Evolutionary conservation across 108 stramenopile genomes (phyloP).

Genomic region (Cyclotella distinguenda): DNA sequence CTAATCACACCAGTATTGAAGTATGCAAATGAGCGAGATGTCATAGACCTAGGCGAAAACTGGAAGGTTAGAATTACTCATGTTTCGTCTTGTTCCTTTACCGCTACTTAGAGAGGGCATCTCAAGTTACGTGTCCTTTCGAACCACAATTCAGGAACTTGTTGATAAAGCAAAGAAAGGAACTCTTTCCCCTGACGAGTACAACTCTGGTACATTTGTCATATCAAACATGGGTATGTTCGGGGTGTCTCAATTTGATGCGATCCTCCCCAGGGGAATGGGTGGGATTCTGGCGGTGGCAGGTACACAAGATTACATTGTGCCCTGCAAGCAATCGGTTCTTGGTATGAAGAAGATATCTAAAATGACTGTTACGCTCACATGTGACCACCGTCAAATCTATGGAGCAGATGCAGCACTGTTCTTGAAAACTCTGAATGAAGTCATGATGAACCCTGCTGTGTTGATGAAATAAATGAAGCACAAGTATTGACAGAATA

Average conservation of each 20-base stretch:
- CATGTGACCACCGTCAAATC: slow-evolving; percentile 97
- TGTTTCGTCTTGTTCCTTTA: neutral
- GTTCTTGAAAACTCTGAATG: slow-evolving; percentile 92
- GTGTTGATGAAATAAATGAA: slow-evolving; percentile 21
- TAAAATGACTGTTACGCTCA: slow-evolving; percentile 96
- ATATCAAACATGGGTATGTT: slow-evolving; percentile 99
- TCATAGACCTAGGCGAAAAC: slow-evolving; percentile 86
- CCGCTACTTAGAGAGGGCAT: neutral
- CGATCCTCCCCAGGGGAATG: slow-evolving; percentile 89
- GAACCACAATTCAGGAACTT: slow-evolving; percentile 53
- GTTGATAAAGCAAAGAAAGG: slow-evolving; percentile 83
- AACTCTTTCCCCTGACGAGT: slow-evolving; percentile 89
- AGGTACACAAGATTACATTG: slow-evolving; percentile 81
- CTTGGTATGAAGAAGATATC: slow-evolving; percentile 91
- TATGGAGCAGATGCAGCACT: slow-evolving; percentile 96
- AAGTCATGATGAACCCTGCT: slow-evolving; percentile 85
- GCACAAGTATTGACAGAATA: neutral
- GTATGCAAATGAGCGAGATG: slow-evolving; percentile 90
- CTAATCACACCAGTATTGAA: slow-evolving; percentile 94
- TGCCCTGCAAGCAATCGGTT: slow-evolving; percentile 68
- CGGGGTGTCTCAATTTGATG: slow-evolving; percentile 93
- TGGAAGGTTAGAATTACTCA: slow-evolving; percentile 75
- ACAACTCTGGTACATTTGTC: slow-evolving; percentile 93
- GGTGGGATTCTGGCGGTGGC: slow-evolving; percentile 96
- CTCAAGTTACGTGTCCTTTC: neutral